Base-by-base conservation (phyloP, 169 alveolate species). In the Cryptosporidium sp. region DNA sequence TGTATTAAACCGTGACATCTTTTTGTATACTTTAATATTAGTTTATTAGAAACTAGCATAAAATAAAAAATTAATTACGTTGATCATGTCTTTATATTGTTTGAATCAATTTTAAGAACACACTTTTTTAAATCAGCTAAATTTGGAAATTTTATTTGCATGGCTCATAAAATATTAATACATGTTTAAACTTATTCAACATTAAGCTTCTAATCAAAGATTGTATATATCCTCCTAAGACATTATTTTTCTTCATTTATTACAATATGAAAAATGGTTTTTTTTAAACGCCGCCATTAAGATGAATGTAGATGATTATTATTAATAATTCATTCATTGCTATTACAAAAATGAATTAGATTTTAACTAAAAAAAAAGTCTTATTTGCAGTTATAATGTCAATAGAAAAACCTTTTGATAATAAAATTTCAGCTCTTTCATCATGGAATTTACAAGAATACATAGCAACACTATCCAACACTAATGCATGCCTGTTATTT, bases 361-460 rank as follows among this genome's bases (percentile, higher is more conserved):
- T 48, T 48, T 14, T 2, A 1, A 3, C n/a, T 48, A 21, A 0
- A 12, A 7, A 48, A 48, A 48, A 48, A 48, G 21, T 48, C 5
- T 10, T 18, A 12, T 3, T 3, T 48, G 7, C 5, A 48, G 21
- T 48, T 14, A 55, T 23, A n/a, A 55, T 55, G 67, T n/a, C 67
- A 55, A 23, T 26, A n/a, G 67, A n/a, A 21, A 23, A 8, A 2
- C 37, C 67, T 18, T 37, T 50, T 69, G 58, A 41, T 16, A 16
- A 48, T 43, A 45, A 50, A 9, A 21, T 16, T 16, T 37, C 23
- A 26, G 10, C 80, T 29, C 33, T 80, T n/a, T 45, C 74, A 41
- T 80, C 89, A 43, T 80, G 89, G 89, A 80, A 80, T 62, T 80
- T 80, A 50, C 23, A 45, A 50, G 89, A 80, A 80, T 80, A 80